phyloP scores from a whole-genome alignment of 1,139 yeast genomes.

The Candida smagusa region DNA sequence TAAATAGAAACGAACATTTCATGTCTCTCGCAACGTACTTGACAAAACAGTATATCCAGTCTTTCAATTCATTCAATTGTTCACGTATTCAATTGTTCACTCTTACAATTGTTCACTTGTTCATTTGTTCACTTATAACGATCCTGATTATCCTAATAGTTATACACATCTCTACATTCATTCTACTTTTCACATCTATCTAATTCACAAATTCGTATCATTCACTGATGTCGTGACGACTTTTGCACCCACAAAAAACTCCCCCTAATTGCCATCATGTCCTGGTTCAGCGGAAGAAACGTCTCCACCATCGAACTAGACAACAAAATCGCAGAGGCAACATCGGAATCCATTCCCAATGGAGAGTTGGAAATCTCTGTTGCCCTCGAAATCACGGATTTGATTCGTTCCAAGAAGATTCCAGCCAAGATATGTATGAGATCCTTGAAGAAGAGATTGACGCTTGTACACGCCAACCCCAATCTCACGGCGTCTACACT shows the following conservation, averaged over 20 bases:
- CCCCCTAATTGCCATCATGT: slow-evolving; percentile 30
- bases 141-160: too few relatives aligned
- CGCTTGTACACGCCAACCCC: slow-evolving; percentile 62
- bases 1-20: too few relatives aligned
- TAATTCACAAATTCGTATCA: too few relatives aligned
- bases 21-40: too few relatives aligned
- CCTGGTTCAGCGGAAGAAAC: slow-evolving; percentile 59
- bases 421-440: slow-evolving; percentile 84
- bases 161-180: too few relatives aligned
- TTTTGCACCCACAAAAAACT: neutral
- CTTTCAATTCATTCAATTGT: too few relatives aligned
- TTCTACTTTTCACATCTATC: too few relatives aligned
- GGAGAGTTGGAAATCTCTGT: slow-evolving; percentile 83
- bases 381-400: slow-evolving; percentile 85
- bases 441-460: slow-evolving; percentile 68
- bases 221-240: neutral
- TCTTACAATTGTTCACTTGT: too few relatives aligned
- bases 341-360: slow-evolving; percentile 85
- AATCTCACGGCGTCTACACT: slow-evolving; percentile 73
- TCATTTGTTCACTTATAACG: too few relatives aligned
- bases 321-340: slow-evolving; percentile 68
- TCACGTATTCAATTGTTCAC: too few relatives aligned
- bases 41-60: too few relatives aligned
- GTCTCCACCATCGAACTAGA: slow-evolving; percentile 53
- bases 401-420: slow-evolving; percentile 80